Base-by-base conservation (phyloP, 2,329 filamentous ascomycete species). In the Biscogniauxia marginata region DNA sequence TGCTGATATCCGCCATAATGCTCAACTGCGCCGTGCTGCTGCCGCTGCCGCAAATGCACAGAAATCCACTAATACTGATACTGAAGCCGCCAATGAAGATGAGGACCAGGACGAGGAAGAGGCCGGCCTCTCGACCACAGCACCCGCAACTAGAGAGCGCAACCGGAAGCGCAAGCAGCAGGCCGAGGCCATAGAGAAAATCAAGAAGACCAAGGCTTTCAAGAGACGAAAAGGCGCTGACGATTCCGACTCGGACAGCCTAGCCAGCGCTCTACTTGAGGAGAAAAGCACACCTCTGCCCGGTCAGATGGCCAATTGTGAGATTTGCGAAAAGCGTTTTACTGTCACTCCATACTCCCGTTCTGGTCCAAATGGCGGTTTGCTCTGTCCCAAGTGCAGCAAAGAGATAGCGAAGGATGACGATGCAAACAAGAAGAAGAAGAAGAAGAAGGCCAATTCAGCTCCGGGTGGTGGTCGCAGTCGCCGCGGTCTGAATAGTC, bases 301-400 rank as follows among this genome's bases (percentile, higher is more conserved):
- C 1, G 92, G 91, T 2, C 93, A 98, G 72, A 84, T 93, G 68
- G 91, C 90, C 61, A 93, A 96, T 63, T 98, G 93, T 70, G 91
- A 90, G 60, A 76, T 87, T 3, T 98, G 93, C 71, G 81, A 83
- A 46, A 96, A 95, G 71, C 86, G 92, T 39, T 98, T 98, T 69
- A 96, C 91, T 0, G 93, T 98, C 46, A 97, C 93, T 0, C 83
- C 91, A 0, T 97, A 97, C 75, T 92, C 89, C 60, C 88, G 91
- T 62, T 83, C 87, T 23, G 91, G 90, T 0, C 89, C 90, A 0
- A 80, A 88, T n/a, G 93, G 93, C 3, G 91, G 91, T 16, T 78
- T 98, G n/a, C 78, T 97, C 1, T 98, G 93, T 70, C 80, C 81
- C 3, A 85, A 89, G 20, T 98, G 93, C 67, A 89, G 90, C 20